Evolutionary conservation across 768 basidiomycete species (phyloP), one percentile per base, ranked within the genome.

Genomic region (Suillus luteus): DNA sequence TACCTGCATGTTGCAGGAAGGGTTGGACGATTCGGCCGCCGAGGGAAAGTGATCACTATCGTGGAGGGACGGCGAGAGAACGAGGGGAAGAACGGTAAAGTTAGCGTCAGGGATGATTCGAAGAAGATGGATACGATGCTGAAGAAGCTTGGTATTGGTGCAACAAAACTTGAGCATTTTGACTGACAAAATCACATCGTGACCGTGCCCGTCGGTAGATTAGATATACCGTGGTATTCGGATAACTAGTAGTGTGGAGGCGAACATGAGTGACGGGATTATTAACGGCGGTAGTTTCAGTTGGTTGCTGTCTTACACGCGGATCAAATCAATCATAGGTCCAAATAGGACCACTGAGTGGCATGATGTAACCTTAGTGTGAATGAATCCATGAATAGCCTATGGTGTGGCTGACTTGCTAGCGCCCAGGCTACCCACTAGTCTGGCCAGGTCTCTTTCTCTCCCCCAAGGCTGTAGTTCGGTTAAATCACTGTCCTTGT

Each of bases 1-100:
- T 93, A 93, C 71, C 64, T 87, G 67, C 91, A 93, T 69, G 76
- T 87, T 48, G 86, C 88, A 6, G 91, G 92, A 15, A 85, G 91
- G 14, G 89, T 88, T n/a, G 90, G 91, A 24, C 82, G 91, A 64
- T 89, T 90, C 71, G 87, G 88, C 52, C 74, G 83, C 49, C 75
- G 73, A 24, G 91, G 91, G 17, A 88, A 85, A 74, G 89, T 91
- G 59, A 78, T 93, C 63, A 85, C 81, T 33, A 78, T 92, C 44
- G 73, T 92, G 41, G 82, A 84, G 55, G 77, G 69, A 64, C 63
- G 64, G 27, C 65, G 75, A 60, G 77, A 70, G 44, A 76, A 70
- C 61, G 73, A 71, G 55, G 63, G 33, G 55, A 70, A 63, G n/a
- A 73, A 74, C 35, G 74, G 70, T 43, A 71, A 65, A 55, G 72